These are phyloP conservation scores for Citeromyces matritensis DNA, from an alignment of 805 yeast species.

Conservation along the genomic window DNA sequence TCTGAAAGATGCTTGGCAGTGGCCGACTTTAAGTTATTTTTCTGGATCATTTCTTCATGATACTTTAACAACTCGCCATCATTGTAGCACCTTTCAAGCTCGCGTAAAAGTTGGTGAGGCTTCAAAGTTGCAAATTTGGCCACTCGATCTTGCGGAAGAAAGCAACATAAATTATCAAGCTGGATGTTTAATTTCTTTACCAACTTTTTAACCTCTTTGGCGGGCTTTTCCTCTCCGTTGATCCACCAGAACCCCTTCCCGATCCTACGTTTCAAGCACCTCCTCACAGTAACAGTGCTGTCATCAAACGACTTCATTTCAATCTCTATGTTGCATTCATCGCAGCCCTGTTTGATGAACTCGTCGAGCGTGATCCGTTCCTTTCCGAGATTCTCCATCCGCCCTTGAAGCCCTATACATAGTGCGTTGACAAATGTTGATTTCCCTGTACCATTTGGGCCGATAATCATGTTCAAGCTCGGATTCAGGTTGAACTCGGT, in stretches of 20 bases:
- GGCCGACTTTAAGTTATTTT: constrained; percentile 25
- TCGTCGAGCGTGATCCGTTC: constrained; percentile 41
- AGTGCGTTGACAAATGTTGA: constrained; percentile 87
- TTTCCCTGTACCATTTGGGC: constrained; percentile 95
- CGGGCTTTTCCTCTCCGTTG: constrained; percentile 23
- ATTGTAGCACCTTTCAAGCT: constrained; percentile 73
- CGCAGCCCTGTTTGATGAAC: constrained; percentile 59
- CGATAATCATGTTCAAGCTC: constrained; percentile 77
- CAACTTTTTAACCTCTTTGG: constrained; percentile 25
- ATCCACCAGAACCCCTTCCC: constrained; percentile 38
- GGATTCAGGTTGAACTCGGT: constrained; percentile 51
- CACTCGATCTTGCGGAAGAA: constrained; percentile 89
- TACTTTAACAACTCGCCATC: constrained; percentile 35
- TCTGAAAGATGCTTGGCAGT: constrained; percentile 13
- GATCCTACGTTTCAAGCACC: constrained; percentile 25
- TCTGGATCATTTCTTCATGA: constrained; percentile 40
- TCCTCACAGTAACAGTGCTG: constrained; percentile 19
- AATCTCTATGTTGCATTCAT: constrained; percentile 29
- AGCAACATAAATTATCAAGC: constrained; percentile 83
- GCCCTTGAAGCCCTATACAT: constrained; percentile 79
- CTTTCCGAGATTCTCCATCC: constrained; percentile 57
- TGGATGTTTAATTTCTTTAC: constrained; percentile 54
- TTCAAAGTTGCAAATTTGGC: constrained; percentile 78
- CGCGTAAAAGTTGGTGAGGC: constrained; percentile 58
- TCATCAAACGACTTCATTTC: constrained; percentile 25